Evolutionary conservation across 2,329 filamentous ascomycete genomes (phyloP).

Genomic region (Talaromyces sp.): DNA sequence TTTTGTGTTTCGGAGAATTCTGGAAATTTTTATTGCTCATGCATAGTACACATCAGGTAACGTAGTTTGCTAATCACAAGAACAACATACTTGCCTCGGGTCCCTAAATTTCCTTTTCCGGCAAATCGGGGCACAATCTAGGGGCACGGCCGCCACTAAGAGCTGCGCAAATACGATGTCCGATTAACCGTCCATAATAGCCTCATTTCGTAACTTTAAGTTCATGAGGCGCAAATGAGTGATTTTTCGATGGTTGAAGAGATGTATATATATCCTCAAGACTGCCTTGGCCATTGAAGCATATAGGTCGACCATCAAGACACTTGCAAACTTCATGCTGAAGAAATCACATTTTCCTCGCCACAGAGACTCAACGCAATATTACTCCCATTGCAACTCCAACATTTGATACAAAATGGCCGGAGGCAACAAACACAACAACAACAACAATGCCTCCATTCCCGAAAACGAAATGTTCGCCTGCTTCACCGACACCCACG

Average conservation of each 20-base stretch:
- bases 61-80: neutral
- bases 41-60: neutral
- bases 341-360: neutral
- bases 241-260: neutral
- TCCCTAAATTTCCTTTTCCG: neutral
- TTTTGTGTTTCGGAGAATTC: neutral
- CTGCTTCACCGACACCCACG: conserved; percentile 61
- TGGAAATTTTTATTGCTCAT: neutral
- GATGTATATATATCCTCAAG: neutral
- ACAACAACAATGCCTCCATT: neutral
- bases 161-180: conserved; percentile 6
- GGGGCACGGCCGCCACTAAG: conserved; percentile 6
- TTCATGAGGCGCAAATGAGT: neutral
- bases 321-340: neutral
- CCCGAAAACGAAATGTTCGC: conserved; percentile 21
- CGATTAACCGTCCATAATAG: neutral
- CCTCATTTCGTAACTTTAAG: neutral
- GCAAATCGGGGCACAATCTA: neutral
- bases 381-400: neutral
- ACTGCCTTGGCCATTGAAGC: neutral
- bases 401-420: neutral
- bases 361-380: neutral
- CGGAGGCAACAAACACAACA: neutral
- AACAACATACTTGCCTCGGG: neutral
- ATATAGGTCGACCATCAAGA: neutral